phyloP scores from a whole-genome alignment of 768 basidiomycete genomes.

The Pluteus cervinus region DNA sequence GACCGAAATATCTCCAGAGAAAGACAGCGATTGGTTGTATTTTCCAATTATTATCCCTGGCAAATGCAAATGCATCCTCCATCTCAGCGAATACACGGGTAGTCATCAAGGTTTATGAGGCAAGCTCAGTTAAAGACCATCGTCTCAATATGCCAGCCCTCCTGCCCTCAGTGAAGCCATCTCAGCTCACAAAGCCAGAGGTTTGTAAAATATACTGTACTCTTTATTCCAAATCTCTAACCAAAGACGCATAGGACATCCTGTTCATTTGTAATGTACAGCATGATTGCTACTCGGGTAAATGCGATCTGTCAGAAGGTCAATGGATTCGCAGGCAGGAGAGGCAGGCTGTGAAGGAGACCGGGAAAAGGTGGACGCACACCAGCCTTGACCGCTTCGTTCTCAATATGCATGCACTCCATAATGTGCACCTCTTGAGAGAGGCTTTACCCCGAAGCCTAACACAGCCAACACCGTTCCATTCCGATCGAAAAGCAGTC shows the following conservation, averaged over 20 bases:
- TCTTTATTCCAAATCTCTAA: too few relatives aligned
- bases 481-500: neutral
- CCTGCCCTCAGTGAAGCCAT: too few relatives aligned
- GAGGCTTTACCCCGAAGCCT: constrained; percentile 16
- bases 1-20: too few relatives aligned
- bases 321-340: constrained; percentile 6
- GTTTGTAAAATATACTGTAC: too few relatives aligned
- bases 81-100: too few relatives aligned
- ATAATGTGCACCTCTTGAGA: constrained; percentile 22
- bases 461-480: constrained; percentile 9
- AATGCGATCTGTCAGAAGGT: constrained; percentile 1
- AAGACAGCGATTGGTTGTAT: too few relatives aligned
- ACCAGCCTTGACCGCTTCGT: constrained; percentile 8
- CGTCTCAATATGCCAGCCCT: too few relatives aligned
- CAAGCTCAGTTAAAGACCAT: too few relatives aligned
- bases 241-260: constrained; percentile 7
- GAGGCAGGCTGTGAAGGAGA: constrained; percentile 4
- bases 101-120: too few relatives aligned
- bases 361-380: constrained; percentile 10
- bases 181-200: too few relatives aligned
- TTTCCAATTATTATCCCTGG: too few relatives aligned
- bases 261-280: constrained; percentile 8
- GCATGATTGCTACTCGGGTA: constrained; percentile 5
- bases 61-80: too few relatives aligned
- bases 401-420: constrained; percentile 24